Conservation (phyloP, 2,329 filamentous ascomycete species). For the Torrubiella hemipterigena region DNA sequence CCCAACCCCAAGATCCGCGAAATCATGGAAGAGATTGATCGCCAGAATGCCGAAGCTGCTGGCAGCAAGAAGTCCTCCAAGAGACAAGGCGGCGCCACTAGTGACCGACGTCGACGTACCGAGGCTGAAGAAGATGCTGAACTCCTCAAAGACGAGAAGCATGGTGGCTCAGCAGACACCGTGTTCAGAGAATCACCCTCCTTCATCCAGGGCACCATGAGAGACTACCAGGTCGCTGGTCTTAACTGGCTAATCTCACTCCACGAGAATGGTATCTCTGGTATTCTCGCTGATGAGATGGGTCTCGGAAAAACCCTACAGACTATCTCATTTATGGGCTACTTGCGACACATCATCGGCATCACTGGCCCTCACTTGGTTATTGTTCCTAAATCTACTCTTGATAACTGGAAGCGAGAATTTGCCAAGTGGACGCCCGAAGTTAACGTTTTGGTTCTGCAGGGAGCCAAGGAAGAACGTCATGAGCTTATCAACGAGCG, state of each 20-base stretch:
- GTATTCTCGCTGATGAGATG: constrained; percentile 97
- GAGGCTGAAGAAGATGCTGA: constrained; percentile 98
- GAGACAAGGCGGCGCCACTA: constrained; percentile 74
- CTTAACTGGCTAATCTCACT: constrained; percentile 97
- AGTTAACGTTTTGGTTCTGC: constrained; percentile 84
- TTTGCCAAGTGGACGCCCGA: constrained; percentile 92
- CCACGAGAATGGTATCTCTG: constrained; percentile 97
- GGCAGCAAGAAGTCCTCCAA: constrained; percentile 61
- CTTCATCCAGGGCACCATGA: constrained; percentile 83
- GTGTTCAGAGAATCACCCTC: constrained; percentile 87
- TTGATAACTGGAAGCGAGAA: constrained; percentile 97
- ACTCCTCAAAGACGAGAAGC: constrained; percentile 73
- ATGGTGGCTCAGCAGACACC: constrained; percentile 72
- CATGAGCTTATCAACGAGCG: constrained; percentile 79
- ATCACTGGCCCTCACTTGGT: constrained; percentile 88
- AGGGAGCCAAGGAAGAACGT: constrained; percentile 91
- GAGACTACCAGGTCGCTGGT: constrained; percentile 91
- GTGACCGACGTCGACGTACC: constrained; percentile 70
- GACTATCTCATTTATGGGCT: constrained; percentile 93
- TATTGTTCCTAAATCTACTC: constrained; percentile 87
- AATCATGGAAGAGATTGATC: constrained; percentile 88
- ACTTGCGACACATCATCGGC: constrained; percentile 79
- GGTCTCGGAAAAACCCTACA: constrained; percentile 95
- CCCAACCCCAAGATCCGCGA: constrained; percentile 90
- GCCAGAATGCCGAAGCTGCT: constrained; percentile 68